Base-by-base conservation (phyloP, 1,139 yeast species). In the Suhomyces maxii region DNA sequence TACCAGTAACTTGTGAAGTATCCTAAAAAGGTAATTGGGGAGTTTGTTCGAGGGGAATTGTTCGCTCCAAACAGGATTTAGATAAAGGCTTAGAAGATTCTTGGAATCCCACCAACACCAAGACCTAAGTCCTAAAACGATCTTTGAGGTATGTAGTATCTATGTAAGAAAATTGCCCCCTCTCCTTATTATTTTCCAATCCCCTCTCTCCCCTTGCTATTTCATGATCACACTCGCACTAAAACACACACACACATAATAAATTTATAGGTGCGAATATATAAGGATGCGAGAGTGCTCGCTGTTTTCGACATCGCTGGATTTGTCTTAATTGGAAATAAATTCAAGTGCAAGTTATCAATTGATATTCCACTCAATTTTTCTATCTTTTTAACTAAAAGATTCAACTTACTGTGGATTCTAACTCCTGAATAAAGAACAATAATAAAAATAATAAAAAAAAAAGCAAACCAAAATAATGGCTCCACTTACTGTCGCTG, bases 401-500 rank as follows among this genome's bases (percentile, higher is more conserved):
- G 11, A 28, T 9, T 28, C 4, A 28, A 12, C 10, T 33, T 32
- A 41, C 31, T 13, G 34, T 28, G 36, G 36, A 14, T 26, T 32
- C 23, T 31, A 26, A 9, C 31, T 28, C 31, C 31, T 9, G n/a
- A n/a, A n/a, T n/a, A n/a, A n/a, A n/a, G n/a, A n/a, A n/a, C n/a
- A n/a, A n/a, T n/a, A n/a, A n/a, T n/a, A n/a, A 18, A 18, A 18
- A 18, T 36, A 7, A 18, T 36, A 7, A 3, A 11, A 31, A n/a
- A n/a, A n/a, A n/a, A n/a, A n/a, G n/a, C n/a, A n/a, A 11, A 11
- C 12, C n/a, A 28, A 26, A 26, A 39, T n/a, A 28, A 67, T 67
- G 73, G 60, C 61, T 40, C 71, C 68, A 45, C 67, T 71, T 45
- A 74, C 78, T 34, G 91, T 87, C 35, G 83, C 84, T 34, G 95